A percentile compares a stretch with the other conserved stretches of the same genome.
Conservation (phyloP, 495 filamentous ascomycete species). For the Evansstolkia leycettana region DNA sequence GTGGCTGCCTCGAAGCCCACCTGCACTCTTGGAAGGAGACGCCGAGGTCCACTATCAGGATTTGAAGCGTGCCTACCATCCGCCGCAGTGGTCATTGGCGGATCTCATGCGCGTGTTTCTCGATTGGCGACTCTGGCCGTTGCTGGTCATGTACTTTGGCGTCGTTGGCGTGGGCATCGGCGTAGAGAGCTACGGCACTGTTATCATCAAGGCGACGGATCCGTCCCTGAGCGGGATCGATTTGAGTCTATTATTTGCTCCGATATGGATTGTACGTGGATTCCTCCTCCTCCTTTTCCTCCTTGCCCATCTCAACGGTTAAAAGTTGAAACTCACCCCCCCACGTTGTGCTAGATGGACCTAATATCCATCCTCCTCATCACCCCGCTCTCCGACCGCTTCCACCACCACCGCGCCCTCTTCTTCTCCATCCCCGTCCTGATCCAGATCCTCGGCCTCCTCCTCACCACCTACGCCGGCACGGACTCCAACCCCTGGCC, state of each 20-base stretch:
- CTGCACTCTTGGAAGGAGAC: slow-evolving; percentile 66
- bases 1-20: slow-evolving; percentile 51
- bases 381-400: slow-evolving; percentile 76
- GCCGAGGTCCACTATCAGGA: slow-evolving; percentile 77
- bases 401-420: slow-evolving; percentile 69
- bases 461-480: slow-evolving; percentile 66
- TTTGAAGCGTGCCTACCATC: slow-evolving; percentile 66
- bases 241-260: slow-evolving; percentile 71
- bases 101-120: slow-evolving; percentile 57
- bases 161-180: slow-evolving; percentile 88
- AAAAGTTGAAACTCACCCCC: slow-evolving; percentile 5
- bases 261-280: slow-evolving; percentile 73
- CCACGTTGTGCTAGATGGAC: slow-evolving; percentile 52
- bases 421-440: slow-evolving; percentile 66
- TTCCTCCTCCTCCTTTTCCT: not conserved
- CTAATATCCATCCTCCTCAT: slow-evolving; percentile 77
- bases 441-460: slow-evolving; percentile 73
- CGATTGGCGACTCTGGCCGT: slow-evolving; percentile 80
- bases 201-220: slow-evolving; percentile 75
- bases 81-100: slow-evolving; percentile 51
- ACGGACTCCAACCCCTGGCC: slow-evolving; percentile 59
- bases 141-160: slow-evolving; percentile 86
- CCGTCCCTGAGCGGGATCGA: slow-evolving; percentile 57
- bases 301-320: no score
- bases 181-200: slow-evolving; percentile 71